Base-by-base conservation (phyloP, 495 filamentous ascomycete species). In the Xeromyces bisporus region DNA sequence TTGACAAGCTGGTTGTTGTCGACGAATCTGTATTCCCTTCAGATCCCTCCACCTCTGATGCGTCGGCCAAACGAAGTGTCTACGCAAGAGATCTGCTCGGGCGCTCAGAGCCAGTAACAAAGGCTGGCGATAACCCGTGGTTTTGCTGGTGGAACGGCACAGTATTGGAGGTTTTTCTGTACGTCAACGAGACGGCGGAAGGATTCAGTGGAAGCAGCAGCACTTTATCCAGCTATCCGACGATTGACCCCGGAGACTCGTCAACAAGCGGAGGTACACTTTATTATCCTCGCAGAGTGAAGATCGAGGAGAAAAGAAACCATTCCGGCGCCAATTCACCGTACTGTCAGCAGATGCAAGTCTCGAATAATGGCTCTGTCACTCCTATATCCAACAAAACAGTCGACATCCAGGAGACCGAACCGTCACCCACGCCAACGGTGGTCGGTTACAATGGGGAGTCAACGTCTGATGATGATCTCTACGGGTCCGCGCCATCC, bases 71-170 rank as follows among this genome's bases (percentile, higher is more conserved):
- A 21, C 57, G 57, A 15, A 41, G 42, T 26, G 36, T 51, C 15
- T 32, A 38, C 15, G 48, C 51, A 27, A 48, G 53, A 8, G 43
- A 45, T 12, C n/a, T 51, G 23, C 30, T 39, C 25, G 37, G 35
- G 7, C 42, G 32, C 31, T 54, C 64, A 23, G 73, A 66, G 35
- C 43, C 64, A 11, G 41, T 61, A 23, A 69, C 71, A 2, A 41
- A 65, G 31, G 52, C 58, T 2, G 73, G 73, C 0, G 75, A 86
- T 21, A 71, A 66, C 31, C 76, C 81, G 1, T 94, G 85, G 85
- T 73, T 81, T 40, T 94, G 86, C 50, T 77, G 66, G 44, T 94
- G 82, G 82, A 85, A 87, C 36, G 61, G 70, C 3, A 92, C 84
- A 0, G 62, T 72, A 27, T 57, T 94, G 28, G 82, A 92, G 39